Evolutionary conservation across 352 stramenopile species (phyloP), one percentile per base, ranked within the genome.

Genomic region (Globisporangium nagaii): DNA sequence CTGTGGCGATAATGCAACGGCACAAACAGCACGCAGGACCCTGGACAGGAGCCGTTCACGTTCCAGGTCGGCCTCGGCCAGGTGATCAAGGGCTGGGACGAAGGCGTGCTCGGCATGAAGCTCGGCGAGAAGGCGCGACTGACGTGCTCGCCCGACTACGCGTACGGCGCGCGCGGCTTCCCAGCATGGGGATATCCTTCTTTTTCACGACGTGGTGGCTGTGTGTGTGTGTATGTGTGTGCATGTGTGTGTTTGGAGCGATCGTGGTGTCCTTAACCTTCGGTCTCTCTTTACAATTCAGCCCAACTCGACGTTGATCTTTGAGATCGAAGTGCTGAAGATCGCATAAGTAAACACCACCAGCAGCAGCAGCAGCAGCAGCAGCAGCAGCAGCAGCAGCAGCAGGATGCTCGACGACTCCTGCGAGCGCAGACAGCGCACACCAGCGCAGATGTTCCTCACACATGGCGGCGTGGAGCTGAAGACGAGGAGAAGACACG

Each of bases 61-160:
- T 99, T 98, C 65, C 68, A 79, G 17, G 88, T 98, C 10, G 95
- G 96, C 0, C 64, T 97, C 22, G 88, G 93, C 35, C 72, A 92
- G 44, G 96, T 98, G 51, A 98, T 98, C 69, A 96, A 93, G 52
- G 96, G 91, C 39, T 98, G 96, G 96, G 96, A 98, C 63, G 90
- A 98, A 65, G 79, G 85, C 20, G 89, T 98, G 25, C 52, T 86
- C 19, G 51, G 63, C 43, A 92, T 93, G 88, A 83, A 84, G 36
- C 64, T 97, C 19, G 93, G 91, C 27, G 96, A 98, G 68, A 73
- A 75, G 34, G 86, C 93, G 30, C 89, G 79, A 35, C 86, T 98
- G 54, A 95, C 88, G 54, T 98, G 90, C 66, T 88, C 88, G 19
- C 90, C 92, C 17, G 93, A 98, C 75, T 98, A 98, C 74, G 94